phyloP scores from a whole-genome alignment of 2,329 filamentous ascomycete genomes.

The Ambrosiella cleistominuta region DNA sequence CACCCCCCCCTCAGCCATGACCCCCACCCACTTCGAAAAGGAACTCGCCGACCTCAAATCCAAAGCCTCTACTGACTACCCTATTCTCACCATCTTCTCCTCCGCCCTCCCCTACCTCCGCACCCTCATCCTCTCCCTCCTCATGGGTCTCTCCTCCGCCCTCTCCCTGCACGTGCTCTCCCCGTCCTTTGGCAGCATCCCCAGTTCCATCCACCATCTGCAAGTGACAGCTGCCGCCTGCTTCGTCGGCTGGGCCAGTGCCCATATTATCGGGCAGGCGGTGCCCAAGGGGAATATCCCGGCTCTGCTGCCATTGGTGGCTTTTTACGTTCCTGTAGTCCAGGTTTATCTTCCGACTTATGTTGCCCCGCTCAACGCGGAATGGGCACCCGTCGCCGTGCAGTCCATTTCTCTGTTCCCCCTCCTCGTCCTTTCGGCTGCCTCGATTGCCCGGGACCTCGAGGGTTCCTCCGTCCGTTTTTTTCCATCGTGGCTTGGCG shows the following conservation, averaged over 20 bases:
- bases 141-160: conserved; percentile 48
- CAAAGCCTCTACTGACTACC: conserved; percentile 23
- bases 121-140: conserved; percentile 22
- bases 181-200: conserved; percentile 76
- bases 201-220: conserved; percentile 54
- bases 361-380: conserved; percentile 47
- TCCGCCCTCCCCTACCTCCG: conserved; percentile 22
- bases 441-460: conserved; percentile 39
- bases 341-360: conserved; percentile 54
- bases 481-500: conserved; percentile 37
- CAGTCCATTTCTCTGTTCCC: conserved; percentile 59
- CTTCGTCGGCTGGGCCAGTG: conserved; percentile 55
- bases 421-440: conserved; percentile 44
- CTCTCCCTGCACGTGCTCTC: conserved; percentile 61
- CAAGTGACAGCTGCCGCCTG: conserved; percentile 47
- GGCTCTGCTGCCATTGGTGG: conserved; percentile 50
- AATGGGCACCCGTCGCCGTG: conserved; percentile 57
- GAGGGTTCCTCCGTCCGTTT: conserved; percentile 26
- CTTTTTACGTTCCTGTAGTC: conserved; percentile 54
- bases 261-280: conserved; percentile 34
- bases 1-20: conserved; percentile 21
- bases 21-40: conserved; percentile 34
- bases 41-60: conserved; percentile 34
- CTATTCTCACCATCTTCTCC: conserved; percentile 19
- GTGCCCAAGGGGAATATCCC: conserved; percentile 29